Evolutionary conservation across 768 basidiomycete species (phyloP).

Genomic region (Mycena rosella): DNA sequence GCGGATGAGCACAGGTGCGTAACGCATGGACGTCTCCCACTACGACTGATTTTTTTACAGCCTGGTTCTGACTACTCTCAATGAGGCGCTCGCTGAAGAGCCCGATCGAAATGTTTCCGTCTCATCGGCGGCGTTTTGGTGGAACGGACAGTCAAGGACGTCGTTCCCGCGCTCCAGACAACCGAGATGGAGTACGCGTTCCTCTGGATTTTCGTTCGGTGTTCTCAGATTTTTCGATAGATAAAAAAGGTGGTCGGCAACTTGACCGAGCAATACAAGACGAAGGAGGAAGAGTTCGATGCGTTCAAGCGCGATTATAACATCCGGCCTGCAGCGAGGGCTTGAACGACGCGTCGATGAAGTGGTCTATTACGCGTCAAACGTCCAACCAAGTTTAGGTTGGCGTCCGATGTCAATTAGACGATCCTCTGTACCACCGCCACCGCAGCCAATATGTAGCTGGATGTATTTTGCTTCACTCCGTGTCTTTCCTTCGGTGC

Average conservation of each 20-base stretch:
- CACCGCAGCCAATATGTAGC: not conserved
- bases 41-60: conserved; percentile 54
- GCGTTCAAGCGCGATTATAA: conserved; percentile 82
- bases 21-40: not conserved
- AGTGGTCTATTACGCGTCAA: not conserved
- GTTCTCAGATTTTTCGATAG: conserved; percentile 55
- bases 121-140: conserved; percentile 96
- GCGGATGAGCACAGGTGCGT: conserved; percentile 94
- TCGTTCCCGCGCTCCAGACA: conserved; percentile 92
- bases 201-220: conserved; percentile 16
- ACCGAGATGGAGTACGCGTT: conserved; percentile 82
- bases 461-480: too few species aligned
- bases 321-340: conserved; percentile 66
- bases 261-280: conserved; percentile 89
- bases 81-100: conserved; percentile 84
- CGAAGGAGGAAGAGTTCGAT: conserved; percentile 88
- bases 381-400: not conserved
- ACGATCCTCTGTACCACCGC: not conserved
- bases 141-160: conserved; percentile 95
- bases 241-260: conserved; percentile 85
- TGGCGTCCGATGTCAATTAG: too few species aligned
- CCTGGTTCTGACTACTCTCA: conserved; percentile 88
- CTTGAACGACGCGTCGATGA: conserved; percentile 27
- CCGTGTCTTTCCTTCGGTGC: too few species aligned
- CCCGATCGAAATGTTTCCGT: conserved; percentile 97